These are phyloP conservation scores for Brassica incana DNA, from an alignment of 345 rosid genomes.

Conservation along the genomic window DNA sequence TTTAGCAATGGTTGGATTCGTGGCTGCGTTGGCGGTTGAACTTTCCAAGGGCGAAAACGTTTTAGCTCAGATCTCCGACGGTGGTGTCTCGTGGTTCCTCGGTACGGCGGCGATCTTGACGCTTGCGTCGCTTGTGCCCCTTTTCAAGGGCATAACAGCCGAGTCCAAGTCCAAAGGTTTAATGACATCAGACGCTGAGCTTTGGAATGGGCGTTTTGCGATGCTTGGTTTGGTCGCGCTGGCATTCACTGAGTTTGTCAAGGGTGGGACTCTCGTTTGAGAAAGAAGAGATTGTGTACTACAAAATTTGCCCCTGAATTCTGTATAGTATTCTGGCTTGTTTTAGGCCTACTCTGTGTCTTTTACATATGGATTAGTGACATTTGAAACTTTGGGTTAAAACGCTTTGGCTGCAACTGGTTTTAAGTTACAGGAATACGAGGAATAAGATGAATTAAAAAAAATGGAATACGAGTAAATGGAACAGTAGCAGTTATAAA, in stretches of 20 bases:
- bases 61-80: conserved; percentile 57
- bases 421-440: no score
- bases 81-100: conserved; percentile 62
- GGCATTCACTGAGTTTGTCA: conserved; percentile 70
- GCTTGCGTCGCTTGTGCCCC: conserved; percentile 61
- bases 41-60: conserved; percentile 66
- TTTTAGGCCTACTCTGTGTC: background rate
- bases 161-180: conserved; percentile 58
- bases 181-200: conserved; percentile 83
- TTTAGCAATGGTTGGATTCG: conserved; percentile 84
- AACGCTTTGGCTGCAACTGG: background rate
- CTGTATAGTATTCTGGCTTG: background rate
- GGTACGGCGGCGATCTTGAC: conserved; percentile 59
- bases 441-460: no score
- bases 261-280: conserved; percentile 61
- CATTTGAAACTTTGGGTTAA: background rate
- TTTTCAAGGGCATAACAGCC: conserved; percentile 53
- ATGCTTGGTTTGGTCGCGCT: conserved; percentile 81
- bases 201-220: conserved; percentile 82
- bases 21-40: conserved; percentile 67
- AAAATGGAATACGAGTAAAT: no score
- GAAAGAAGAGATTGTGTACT: background rate
- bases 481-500: no score
- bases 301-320: background rate
- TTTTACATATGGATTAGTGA: background rate